A percentile compares a stretch with the other conserved stretches of the same genome.
Conservation (phyloP, 371 early-diverging fungal genomes). For the Rhizopus stolonifer region DNA sequence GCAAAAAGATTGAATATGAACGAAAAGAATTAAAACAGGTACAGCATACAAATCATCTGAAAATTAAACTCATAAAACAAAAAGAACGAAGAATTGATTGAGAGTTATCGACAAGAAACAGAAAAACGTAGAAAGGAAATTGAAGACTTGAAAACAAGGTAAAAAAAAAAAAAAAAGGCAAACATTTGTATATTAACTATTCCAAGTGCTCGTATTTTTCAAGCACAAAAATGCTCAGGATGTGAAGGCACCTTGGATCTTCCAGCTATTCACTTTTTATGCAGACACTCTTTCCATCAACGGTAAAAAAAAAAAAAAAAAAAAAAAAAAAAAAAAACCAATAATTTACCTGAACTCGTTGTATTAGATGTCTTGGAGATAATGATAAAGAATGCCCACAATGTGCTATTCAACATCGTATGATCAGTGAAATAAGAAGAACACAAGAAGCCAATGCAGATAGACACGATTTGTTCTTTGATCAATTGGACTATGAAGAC, state of each 20-base stretch:
- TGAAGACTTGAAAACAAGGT: slow-evolving; percentile 75
- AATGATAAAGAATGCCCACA: slow-evolving; percentile 83
- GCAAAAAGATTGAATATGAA: slow-evolving; percentile 74
- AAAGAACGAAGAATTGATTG: slow-evolving; percentile 63
- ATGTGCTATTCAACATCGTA: slow-evolving; percentile 82
- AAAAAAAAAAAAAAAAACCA: too few species aligned
- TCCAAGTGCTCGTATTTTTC: slow-evolving; percentile 73
- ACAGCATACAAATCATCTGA: not conserved
- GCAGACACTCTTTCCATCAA: slow-evolving; percentile 92
- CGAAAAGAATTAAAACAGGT: slow-evolving; percentile 65
- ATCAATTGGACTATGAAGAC: slow-evolving; percentile 74
- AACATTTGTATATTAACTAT: not conserved
- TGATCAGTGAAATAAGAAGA: slow-evolving; percentile 76
- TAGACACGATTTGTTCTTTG: slow-evolving; percentile 78
- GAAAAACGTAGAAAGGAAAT: slow-evolving; percentile 75
- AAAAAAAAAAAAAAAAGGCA: not conserved
- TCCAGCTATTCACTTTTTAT: slow-evolving; percentile 90
- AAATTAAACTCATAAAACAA: not conserved
- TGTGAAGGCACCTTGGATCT: slow-evolving; percentile 85
- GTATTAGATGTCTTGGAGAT: slow-evolving; percentile 74
- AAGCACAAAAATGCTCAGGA: slow-evolving; percentile 81
- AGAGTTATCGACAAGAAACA: slow-evolving; percentile 79
- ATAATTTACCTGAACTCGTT: too few species aligned
- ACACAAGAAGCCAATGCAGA: slow-evolving; percentile 75
- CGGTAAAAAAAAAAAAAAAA: slow-evolving; percentile 52